Conservation (phyloP, 169 alveolate species). For the Cryptosporidium meleagridis region DNA sequence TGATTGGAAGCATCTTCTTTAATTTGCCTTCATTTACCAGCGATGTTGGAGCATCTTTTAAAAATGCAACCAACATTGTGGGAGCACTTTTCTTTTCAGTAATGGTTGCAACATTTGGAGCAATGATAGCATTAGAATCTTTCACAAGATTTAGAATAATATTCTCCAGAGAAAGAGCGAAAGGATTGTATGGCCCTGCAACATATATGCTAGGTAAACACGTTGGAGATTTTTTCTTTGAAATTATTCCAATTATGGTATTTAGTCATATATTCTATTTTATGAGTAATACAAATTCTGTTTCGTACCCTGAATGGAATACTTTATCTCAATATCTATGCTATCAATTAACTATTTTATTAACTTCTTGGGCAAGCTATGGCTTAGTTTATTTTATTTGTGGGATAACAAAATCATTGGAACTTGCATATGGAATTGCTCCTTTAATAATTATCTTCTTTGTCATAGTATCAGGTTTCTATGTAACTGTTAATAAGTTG, state of each 20-base stretch:
- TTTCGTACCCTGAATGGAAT: constrained; percentile 15
- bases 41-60: background rate
- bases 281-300: constrained; percentile 25
- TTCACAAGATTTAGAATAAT: constrained; percentile 12
- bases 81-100: constrained; percentile 53
- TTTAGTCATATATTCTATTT: constrained; percentile 35
- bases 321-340: constrained; percentile 10
- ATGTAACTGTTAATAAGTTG: constrained; percentile 31
- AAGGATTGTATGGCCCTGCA: constrained; percentile 34
- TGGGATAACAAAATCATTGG: constrained; percentile 33
- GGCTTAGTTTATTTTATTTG: constrained; percentile 36
- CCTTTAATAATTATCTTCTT: constrained; percentile 35
- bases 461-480: constrained; percentile 52
- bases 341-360: constrained; percentile 2
- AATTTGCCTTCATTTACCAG: background rate
- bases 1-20: constrained; percentile 53
- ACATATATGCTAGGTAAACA: constrained; percentile 26
- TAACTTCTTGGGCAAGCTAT: constrained; percentile 32
- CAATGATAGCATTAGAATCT: constrained; percentile 30
- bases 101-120: constrained; percentile 17
- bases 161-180: constrained; percentile 60
- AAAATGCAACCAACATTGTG: constrained; percentile 1
- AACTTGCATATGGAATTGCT: constrained; percentile 36
- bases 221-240: constrained; percentile 47
- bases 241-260: constrained; percentile 16